phyloP scores from a whole-genome alignment of 805 yeast genomes.

The Zygosaccharomyces bisporus region DNA sequence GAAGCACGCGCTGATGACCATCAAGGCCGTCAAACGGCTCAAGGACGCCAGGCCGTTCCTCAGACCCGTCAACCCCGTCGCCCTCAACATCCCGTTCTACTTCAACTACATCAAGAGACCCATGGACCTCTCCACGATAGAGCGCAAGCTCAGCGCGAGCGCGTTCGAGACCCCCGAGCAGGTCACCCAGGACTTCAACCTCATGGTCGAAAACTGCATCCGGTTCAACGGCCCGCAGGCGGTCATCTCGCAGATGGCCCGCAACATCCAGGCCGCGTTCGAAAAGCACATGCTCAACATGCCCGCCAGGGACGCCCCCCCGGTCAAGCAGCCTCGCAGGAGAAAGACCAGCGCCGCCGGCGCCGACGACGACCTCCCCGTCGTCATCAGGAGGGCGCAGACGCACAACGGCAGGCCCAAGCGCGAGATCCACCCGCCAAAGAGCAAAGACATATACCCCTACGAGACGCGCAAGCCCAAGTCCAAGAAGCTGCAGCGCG shows the following conservation, averaged over 20 bases:
- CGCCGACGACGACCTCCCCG: slow-evolving; percentile 35
- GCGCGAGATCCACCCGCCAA: slow-evolving; percentile 94
- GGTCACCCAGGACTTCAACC: slow-evolving; percentile 71
- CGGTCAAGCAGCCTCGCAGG: slow-evolving; percentile 33
- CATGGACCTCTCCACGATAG: slow-evolving; percentile 92
- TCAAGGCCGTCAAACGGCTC: slow-evolving; percentile 82
- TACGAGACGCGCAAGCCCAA: slow-evolving; percentile 75
- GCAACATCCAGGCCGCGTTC: slow-evolving; percentile 84
- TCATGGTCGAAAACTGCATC: slow-evolving; percentile 79
- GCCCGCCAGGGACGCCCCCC: slow-evolving; percentile 59
- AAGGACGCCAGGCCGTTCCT: slow-evolving; percentile 91
- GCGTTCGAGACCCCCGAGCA: slow-evolving; percentile 71
- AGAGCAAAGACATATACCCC: slow-evolving; percentile 81
- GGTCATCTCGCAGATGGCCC: slow-evolving; percentile 86
- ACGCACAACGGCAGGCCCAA: slow-evolving; percentile 83
- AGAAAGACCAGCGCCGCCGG: slow-evolving; percentile 17
- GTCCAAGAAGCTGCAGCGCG: slow-evolving; percentile 86
- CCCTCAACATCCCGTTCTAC: slow-evolving; percentile 86
- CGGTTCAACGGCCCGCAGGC: slow-evolving; percentile 83
- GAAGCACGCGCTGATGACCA: slow-evolving; percentile 69
- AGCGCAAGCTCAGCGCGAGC: slow-evolving; percentile 63
- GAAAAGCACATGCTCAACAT: slow-evolving; percentile 89
- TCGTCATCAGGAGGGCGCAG: slow-evolving; percentile 66
- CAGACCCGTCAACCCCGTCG: slow-evolving; percentile 84
- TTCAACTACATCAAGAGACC: slow-evolving; percentile 80